Base-by-base conservation (phyloP, 169 alveolate genomes). In the Cryptosporidium sp. region DNA sequence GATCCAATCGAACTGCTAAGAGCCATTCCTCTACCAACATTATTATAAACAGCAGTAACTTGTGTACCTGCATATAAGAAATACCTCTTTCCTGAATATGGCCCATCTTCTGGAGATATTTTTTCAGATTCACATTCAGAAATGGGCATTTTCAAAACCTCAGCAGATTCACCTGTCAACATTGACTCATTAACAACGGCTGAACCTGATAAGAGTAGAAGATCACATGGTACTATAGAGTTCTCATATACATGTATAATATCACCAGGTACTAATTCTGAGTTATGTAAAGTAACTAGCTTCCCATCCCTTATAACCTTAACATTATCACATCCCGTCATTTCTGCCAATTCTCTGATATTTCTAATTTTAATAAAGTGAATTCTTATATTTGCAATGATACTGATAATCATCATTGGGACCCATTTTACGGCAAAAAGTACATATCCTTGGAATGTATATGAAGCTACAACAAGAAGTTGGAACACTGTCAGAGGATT, bases 191-290 rank as follows among this genome's bases (percentile, higher is more conserved):
- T 94, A 21, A 93, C 93, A 26, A 95, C 93, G 29, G 93, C 95
- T 12, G 91, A 85, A 21, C 97, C 97, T 18, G 91, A 92, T 58
- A 94, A 53, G 61, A 95, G 85, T 48, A 94, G 61, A 9, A 93
- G 70, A 86, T 95, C 97, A 73, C 97, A 95, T 12, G 97, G 97
- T 91, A 94, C 91, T 6, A 70, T 26, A 33, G 92, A 87, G 42
- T 91, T 94, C 39, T 93, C 96, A 51, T 92, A 94, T 37, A 95
- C 75, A 65, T 93, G 91, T 21, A 94, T 73, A 26, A 94, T 84
- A 73, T 95, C 97, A 8, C 97, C 97, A 45, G 97, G 97, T 8
- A 94, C 96, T 26, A 95, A 91, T 35, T 93, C 94, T 39, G 84
- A 33, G 73, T 92, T 75, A 9, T 37, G 26, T 23, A 92, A 21